Base-by-base conservation (phyloP, 352 stramenopile genomes). In the Thalassiosira hispida region DNA sequence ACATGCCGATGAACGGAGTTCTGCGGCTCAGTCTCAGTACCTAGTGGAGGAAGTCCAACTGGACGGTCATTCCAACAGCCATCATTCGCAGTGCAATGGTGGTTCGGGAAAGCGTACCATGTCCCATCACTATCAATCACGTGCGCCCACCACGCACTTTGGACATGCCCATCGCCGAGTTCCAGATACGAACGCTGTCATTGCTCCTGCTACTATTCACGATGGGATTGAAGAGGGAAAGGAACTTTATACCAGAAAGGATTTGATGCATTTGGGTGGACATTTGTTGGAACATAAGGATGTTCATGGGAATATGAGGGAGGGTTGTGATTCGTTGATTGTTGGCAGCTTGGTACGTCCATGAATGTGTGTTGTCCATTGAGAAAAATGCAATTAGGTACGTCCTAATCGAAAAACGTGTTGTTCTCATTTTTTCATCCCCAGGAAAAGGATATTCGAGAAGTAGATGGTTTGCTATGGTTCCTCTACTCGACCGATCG, bases 291-390 rank as follows among this genome's bases (percentile, higher is more conserved):
- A 87, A 38, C 14, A 71, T 42, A 84, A 80, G 53, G 71, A 85
- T 67, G 67, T 85, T 46, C 76, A 85, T 73, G 80, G 80, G 18
- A 87, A 77, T 73, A 79, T 84, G 76, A 81, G 77, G 56, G 80
- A 87, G 27, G 80, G 80, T 0, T 79, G 70, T 57, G 80, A 87
- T 70, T 82, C 69, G 49, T 52, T 87, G 42, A 47, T 79, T 22
- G 40, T 87, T 55, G 73, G 64, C 12, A 79, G 77, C 67, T 78
- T 87, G 76, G 75, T 83, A 57, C 67, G 69, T 81, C 12, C 35
- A 2, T 51, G 46, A 62, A 25, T 25, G 12, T 44, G 27, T 67
- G 59, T 42, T 9, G 40, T 42, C 11, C 22, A 46, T 9, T 23
- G 35, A 5, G 35, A 22, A 35, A 55, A 29, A 23, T 42, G 11